Evolutionary conservation across 495 filamentous ascomycete genomes (phyloP).

Genomic region (Margaritispora aquatica): DNA sequence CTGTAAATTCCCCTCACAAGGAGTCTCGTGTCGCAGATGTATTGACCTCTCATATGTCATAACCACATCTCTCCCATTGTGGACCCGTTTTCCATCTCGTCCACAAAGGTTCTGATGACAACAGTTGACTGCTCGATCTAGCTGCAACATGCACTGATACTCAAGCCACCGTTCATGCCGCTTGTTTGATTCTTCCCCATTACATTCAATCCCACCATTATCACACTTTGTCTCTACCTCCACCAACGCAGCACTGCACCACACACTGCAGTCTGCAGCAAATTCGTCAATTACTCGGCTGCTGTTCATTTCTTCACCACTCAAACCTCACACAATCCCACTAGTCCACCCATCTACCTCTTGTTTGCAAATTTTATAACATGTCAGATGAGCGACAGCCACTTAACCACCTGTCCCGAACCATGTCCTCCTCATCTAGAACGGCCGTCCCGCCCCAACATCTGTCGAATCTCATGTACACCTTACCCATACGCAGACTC

Average conservation of each 20-base stretch:
- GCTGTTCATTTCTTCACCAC: too few relatives aligned
- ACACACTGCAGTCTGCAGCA: background rate
- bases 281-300: too few relatives aligned
- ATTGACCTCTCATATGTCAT: background rate
- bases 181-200: too few relatives aligned
- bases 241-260: background rate
- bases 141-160: background rate
- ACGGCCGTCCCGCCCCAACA: slow-evolving; percentile 16
- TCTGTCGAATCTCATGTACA: slow-evolving; percentile 19
- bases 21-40: background rate
- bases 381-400: background rate
- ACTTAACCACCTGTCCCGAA: background rate
- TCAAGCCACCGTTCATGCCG: background rate
- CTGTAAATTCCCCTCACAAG: background rate
- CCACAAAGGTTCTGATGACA: background rate
- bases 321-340: too few relatives aligned
- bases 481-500: slow-evolving; percentile 20
- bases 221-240: background rate
- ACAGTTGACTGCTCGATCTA: background rate
- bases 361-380: too few relatives aligned
- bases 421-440: slow-evolving; percentile 13
- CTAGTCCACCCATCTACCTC: too few relatives aligned
- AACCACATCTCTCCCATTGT: background rate
- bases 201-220: too few relatives aligned
- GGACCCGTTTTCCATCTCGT: background rate